Base-by-base conservation (phyloP, 108 stramenopile species). In the Cyclotella baltica region DNA sequence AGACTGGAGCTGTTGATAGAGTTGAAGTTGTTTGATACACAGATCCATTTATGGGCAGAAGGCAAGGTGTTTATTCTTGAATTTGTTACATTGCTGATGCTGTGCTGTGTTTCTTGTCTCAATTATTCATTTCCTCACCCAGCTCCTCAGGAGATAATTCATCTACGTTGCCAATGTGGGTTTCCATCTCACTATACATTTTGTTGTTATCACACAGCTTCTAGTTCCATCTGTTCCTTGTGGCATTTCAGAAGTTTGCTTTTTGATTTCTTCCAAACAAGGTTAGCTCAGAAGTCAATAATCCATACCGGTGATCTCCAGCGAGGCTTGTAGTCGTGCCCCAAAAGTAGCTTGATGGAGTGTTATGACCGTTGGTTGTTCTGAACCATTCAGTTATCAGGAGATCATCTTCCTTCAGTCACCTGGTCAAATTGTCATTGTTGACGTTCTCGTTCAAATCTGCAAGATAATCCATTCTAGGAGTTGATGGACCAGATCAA, bases 401-500 rank as follows among this genome's bases (percentile, higher is more conserved):
- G 40, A 43, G 40, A 43, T 43, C 40, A 8, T 13, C 13, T 13
- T 43, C 40, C 8, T 13, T 13, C 8, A 43, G 13, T 11, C 40
- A 13, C 40, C 13, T 43, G 8, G 68, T 16, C 15, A 71, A 33
- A 10, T 23, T 2, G 4, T 55, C 70, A 19, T 20, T 33, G 19
- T 71, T 37, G 0, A 57, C 36, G 37, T 71, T 56, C 16, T 71
- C 55, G 37, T 71, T 71, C 22, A 51, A 0, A 20, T 71, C 55
- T 0, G 38, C 22, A 10, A 71, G 37, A 2, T 57, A 29, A n/a
- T 36, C 67, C 67, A 69, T 3, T 22, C 25, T 31, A 5, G 1
- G 0, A 69, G 27, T 33, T 69, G 67, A 27, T 29, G 15, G 5
- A 51, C 0, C 16, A 69, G 22, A 6, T 69, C 51, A 1, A 13